These are phyloP conservation scores for Acacia melanoxylon DNA, from an alignment of 306 rosid species.

Conservation along the genomic window DNA sequence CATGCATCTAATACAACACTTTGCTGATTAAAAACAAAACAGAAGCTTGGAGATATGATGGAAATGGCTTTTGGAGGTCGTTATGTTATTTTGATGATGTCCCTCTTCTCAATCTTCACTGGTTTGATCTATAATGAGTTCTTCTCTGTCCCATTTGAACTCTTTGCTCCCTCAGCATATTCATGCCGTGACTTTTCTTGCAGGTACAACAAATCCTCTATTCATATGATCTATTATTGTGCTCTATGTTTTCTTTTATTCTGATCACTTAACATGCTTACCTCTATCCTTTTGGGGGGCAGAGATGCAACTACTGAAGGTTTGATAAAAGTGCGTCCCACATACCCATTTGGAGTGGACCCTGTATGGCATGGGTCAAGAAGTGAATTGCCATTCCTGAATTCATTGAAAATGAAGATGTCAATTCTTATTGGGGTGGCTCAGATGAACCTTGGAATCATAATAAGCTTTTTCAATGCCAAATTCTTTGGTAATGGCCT, in stretches of 20 bases:
- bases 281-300: conserved; percentile 14
- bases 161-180: conserved; percentile 88
- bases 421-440: conserved; percentile 95
- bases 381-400: conserved; percentile 93
- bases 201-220: conserved; percentile 55
- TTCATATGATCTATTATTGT: conserved; percentile 22
- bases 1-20: conserved; percentile 31
- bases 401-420: conserved; percentile 98
- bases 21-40: conserved; percentile 37
- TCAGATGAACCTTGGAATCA: conserved; percentile 97
- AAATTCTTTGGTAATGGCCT: conserved; percentile 61
- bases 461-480: conserved; percentile 87
- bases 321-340: conserved; percentile 68
- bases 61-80: conserved; percentile 99
- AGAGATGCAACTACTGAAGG: conserved; percentile 88
- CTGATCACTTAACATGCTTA: conserved; percentile 13
- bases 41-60: conserved; percentile 97
- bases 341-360: conserved; percentile 97
- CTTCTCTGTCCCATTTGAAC: conserved; percentile 86
- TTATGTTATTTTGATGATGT: conserved; percentile 85
- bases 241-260: conserved; percentile 18
- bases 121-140: conserved; percentile 95
- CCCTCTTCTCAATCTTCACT: conserved; percentile 93
- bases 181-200: conserved; percentile 87
- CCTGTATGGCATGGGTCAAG: conserved; percentile 97